These are phyloP conservation scores for Orbilia ellipsospora DNA, from an alignment of 2,329 filamentous ascomycete species.

Conservation along the genomic window DNA sequence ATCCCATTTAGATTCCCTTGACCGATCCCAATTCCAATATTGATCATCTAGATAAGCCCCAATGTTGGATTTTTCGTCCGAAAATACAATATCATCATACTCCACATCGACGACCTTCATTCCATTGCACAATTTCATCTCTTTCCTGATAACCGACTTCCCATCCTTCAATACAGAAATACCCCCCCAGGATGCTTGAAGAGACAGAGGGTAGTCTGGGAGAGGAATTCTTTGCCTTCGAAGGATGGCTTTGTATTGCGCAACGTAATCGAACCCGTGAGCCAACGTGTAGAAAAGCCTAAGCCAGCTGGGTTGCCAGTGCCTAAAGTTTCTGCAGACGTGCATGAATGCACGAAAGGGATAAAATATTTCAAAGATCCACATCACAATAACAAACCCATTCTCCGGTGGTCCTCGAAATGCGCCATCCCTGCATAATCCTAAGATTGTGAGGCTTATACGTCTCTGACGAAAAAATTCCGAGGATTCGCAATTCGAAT, in stretches of 20 bases:
- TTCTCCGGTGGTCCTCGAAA: no score
- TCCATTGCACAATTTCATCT: neutral
- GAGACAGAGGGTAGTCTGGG: neutral
- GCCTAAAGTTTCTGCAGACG: no score
- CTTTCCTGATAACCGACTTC: neutral
- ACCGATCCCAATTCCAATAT: neutral
- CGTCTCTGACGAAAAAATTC: no score
- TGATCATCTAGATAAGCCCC: neutral
- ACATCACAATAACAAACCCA: no score
- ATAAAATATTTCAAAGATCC: no score
- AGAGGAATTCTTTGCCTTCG: neutral
- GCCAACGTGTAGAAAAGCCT: neutral
- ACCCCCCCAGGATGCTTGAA: neutral
- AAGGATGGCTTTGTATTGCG: neutral
- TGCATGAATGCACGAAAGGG: no score
- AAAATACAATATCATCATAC: neutral
- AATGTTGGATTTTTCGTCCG: neutral
- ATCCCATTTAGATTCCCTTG: no score
- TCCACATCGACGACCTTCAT: neutral
- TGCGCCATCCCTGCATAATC: no score
- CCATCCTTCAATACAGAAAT: neutral
- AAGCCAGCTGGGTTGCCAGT: no score
- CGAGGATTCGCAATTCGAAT: no score
- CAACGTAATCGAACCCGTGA: neutral
- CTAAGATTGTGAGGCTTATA: no score